Percentiles rank a stretch among this genome's conserved stretches.
Evolutionary conservation across 2,329 filamentous ascomycete species (phyloP).

Genomic region (Colletotrichum lentis): DNA sequence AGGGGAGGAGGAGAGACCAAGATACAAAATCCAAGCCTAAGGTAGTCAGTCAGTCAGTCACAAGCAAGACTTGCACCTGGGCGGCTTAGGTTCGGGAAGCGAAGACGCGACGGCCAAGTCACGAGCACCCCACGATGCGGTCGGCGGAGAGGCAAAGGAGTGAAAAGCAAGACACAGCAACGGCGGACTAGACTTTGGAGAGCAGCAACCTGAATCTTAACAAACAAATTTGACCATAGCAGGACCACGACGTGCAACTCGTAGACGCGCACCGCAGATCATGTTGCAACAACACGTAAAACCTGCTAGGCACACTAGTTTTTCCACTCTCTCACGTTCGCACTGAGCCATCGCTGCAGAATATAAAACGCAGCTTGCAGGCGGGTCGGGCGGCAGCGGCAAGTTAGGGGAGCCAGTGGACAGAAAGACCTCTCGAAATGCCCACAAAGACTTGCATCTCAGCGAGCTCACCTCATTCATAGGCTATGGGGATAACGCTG

Average conservation of each 20-base stretch:
- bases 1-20: constrained; percentile 8
- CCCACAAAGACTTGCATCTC: neutral
- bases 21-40: neutral
- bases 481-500: neutral
- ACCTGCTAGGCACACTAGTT: neutral
- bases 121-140: constrained; percentile 7
- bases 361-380: neutral
- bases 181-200: neutral
- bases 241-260: neutral
- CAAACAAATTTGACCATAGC: neutral
- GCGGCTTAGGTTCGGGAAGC: neutral
- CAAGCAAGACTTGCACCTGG: neutral
- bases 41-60: neutral
- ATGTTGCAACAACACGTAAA: neutral
- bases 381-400: neutral
- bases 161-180: neutral
- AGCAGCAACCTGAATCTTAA: neutral
- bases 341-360: neutral
- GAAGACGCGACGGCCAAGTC: constrained; percentile 2
- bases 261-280: neutral
- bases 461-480: neutral
- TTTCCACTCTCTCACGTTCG: too few species aligned
- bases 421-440: neutral
- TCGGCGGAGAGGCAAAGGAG: neutral
- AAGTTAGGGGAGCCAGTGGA: neutral